phyloP scores from a whole-genome alignment of 306 rosid genomes.

The Malus fusca region DNA sequence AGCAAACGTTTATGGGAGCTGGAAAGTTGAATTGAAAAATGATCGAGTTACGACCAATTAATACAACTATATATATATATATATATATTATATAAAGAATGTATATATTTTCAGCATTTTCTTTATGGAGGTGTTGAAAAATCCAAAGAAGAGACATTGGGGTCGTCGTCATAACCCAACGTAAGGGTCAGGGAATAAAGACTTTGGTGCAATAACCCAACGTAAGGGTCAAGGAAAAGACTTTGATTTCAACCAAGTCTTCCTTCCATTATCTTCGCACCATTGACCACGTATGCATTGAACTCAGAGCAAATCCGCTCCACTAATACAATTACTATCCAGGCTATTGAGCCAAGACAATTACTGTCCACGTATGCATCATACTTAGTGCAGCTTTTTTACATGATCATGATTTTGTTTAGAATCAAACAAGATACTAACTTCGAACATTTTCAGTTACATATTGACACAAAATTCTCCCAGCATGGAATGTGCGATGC shows the following conservation, averaged over 20 bases:
- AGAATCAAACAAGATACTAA: too few relatives aligned
- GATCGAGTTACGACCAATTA: background rate
- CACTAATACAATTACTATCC: too few relatives aligned
- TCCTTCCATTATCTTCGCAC: background rate
- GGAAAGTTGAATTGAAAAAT: background rate
- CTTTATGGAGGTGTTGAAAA: background rate
- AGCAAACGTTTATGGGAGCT: background rate
- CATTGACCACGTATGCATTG: background rate
- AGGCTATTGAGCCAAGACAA: too few relatives aligned
- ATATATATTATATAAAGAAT: too few relatives aligned
- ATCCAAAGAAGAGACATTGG: slow-evolving; percentile 7
- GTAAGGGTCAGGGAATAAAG: background rate
- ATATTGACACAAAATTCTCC: too few relatives aligned
- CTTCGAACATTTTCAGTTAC: too few relatives aligned
- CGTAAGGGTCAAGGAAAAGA: background rate
- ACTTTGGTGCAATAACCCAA: background rate
- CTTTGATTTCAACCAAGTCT: background rate
- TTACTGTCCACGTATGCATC: too few relatives aligned
- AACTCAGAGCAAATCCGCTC: too few relatives aligned
- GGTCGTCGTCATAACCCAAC: background rate
- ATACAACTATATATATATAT: background rate
- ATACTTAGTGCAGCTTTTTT: too few relatives aligned
- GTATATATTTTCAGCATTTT: background rate
- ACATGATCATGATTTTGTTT: too few relatives aligned
- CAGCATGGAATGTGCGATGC: too few relatives aligned